Conservation (phyloP, 768 basidiomycete species). For the Tulasnella sp. region DNA sequence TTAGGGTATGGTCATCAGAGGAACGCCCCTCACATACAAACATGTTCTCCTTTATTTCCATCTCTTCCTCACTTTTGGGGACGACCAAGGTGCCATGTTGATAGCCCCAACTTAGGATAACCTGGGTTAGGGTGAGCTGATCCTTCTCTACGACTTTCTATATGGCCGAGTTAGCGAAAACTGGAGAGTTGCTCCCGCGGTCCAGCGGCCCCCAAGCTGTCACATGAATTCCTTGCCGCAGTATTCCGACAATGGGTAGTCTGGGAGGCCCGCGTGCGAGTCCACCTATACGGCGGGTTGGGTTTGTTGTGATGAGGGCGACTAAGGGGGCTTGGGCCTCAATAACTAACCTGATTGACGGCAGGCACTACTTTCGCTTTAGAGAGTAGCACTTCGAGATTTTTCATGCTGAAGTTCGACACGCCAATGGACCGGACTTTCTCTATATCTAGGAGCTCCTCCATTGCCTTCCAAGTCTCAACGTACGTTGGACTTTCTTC, state of each 20-base stretch:
- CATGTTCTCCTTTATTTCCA: background rate
- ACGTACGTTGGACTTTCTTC: slow-evolving; percentile 35
- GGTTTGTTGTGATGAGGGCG: no score
- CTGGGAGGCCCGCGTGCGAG: slow-evolving; percentile 68
- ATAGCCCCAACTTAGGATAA: slow-evolving; percentile 71
- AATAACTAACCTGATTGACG: slow-evolving; percentile 44
- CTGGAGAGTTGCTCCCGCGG: background rate
- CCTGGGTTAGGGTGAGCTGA: slow-evolving; percentile 54
- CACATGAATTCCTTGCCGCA: slow-evolving; percentile 61
- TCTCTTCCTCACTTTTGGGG: slow-evolving; percentile 67
- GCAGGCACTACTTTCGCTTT: slow-evolving; percentile 65
- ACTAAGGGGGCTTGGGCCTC: background rate
- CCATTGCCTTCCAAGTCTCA: slow-evolving; percentile 77
- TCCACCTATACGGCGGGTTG: slow-evolving; percentile 35
- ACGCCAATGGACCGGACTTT: slow-evolving; percentile 37
- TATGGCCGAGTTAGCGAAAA: slow-evolving; percentile 34
- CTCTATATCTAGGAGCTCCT: slow-evolving; percentile 50
- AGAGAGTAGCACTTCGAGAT: slow-evolving; percentile 56
- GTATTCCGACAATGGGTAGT: slow-evolving; percentile 60
- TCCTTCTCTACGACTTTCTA: slow-evolving; percentile 50
- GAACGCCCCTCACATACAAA: background rate
- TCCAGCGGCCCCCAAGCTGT: slow-evolving; percentile 62
- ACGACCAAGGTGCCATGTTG: slow-evolving; percentile 71
- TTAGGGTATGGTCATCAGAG: background rate
- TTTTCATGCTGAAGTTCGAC: slow-evolving; percentile 66